Conservation (phyloP, 73 alveolate species). For the Uronychia setigera region DNA sequence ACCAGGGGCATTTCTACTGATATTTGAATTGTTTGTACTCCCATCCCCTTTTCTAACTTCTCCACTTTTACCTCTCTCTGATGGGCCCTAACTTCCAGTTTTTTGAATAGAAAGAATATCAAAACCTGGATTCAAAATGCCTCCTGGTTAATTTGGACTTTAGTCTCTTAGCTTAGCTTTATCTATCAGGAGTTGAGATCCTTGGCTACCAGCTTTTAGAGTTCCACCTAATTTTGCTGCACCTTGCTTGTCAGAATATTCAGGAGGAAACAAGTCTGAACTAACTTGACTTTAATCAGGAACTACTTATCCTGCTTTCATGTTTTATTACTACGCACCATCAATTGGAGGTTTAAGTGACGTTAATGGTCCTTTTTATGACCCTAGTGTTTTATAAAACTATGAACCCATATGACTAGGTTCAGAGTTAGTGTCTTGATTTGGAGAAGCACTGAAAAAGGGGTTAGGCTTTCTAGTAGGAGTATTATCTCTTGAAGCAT, state of each 20-base stretch:
- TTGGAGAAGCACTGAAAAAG: neutral
- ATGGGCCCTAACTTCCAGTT: too few relatives aligned
- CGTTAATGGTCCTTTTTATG: neutral
- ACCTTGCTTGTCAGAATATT: too few relatives aligned
- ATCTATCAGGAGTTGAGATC: too few relatives aligned
- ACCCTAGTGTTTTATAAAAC: neutral
- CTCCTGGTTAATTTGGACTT: too few relatives aligned
- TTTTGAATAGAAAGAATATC: too few relatives aligned
- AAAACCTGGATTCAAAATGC: too few relatives aligned
- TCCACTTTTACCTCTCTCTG: too few relatives aligned
- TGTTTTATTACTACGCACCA: neutral
- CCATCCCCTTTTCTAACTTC: too few relatives aligned
- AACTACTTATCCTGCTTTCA: neutral
- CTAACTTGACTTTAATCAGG: neutral
- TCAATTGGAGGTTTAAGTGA: neutral
- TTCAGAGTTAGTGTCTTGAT: neutral
- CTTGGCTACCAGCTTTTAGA: neutral
- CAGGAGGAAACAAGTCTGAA: neutral
- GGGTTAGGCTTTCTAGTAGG: neutral
- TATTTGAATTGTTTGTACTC: too few relatives aligned
- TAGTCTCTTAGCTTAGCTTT: too few relatives aligned
- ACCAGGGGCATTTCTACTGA: too few relatives aligned
- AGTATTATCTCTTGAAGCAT: neutral
- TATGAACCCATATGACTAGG: neutral
- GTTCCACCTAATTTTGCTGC: neutral